phyloP scores from a whole-genome alignment of 345 rosid genomes.

The Rhizophora mangle region DNA sequence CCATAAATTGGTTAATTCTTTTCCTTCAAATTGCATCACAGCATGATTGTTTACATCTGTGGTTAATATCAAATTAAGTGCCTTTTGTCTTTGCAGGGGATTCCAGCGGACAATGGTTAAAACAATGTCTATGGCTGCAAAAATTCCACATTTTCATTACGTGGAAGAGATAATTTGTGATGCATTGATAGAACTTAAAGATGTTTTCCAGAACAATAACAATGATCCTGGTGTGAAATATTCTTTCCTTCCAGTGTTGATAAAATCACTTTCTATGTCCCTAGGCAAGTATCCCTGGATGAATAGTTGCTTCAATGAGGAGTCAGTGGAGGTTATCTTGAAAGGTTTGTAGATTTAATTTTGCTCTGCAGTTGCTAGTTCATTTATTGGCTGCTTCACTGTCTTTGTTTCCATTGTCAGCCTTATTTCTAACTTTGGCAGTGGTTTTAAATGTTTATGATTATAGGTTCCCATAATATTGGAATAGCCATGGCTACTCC shows the following conservation, averaged over 20 bases:
- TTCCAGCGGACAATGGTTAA: slow-evolving; percentile 86
- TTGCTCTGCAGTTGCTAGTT: background rate
- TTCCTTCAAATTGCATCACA: background rate
- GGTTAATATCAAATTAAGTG: slow-evolving; percentile 1
- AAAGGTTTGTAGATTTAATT: slow-evolving; percentile 48
- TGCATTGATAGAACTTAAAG: slow-evolving; percentile 68
- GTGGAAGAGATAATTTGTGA: slow-evolving; percentile 90
- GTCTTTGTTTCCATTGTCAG: background rate
- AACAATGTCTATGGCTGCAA: slow-evolving; percentile 89
- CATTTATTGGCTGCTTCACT: background rate
- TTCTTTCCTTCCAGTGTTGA: slow-evolving; percentile 80
- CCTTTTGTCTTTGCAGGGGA: slow-evolving; percentile 52
- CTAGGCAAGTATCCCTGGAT: slow-evolving; percentile 66
- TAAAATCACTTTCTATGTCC: slow-evolving; percentile 87
- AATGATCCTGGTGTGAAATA: slow-evolving; percentile 62
- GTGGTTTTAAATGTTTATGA: slow-evolving; percentile 6
- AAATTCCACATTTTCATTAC: slow-evolving; percentile 90
- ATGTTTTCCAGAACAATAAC: slow-evolving; percentile 62
- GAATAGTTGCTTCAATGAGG: slow-evolving; percentile 88
- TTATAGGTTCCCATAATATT: slow-evolving; percentile 79
- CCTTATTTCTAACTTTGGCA: background rate
- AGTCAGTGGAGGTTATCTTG: slow-evolving; percentile 61
- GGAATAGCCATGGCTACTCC: slow-evolving; percentile 98
- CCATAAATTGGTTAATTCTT: background rate
- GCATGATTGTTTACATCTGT: background rate